These are phyloP conservation scores for Solanum raphanifolium DNA, from an alignment of 257 asterid genomes.

Conservation along the genomic window DNA sequence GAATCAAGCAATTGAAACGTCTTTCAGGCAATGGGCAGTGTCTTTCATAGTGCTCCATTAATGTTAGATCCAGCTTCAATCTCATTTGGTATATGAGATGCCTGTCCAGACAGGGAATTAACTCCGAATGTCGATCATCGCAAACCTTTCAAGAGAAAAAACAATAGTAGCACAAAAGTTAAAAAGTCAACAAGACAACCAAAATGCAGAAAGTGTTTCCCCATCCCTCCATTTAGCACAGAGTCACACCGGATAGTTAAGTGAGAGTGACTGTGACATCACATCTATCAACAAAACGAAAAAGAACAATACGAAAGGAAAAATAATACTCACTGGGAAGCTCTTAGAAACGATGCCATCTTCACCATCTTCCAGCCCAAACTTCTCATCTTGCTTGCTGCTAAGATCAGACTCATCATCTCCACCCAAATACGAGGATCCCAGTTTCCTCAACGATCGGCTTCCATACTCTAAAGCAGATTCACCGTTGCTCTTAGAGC, in stretches of 20 bases:
- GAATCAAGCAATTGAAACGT: conserved; percentile 81
- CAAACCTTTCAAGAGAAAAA: conserved; percentile 51
- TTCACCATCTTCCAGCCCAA: conserved; percentile 55
- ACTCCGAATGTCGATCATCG: conserved; percentile 94
- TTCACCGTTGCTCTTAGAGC: conserved; percentile 73
- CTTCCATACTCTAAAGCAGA: conserved; percentile 86
- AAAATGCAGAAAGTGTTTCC: background rate
- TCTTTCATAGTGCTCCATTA: conserved; percentile 99
- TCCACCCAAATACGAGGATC: conserved; percentile 78
- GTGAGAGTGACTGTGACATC: background rate
- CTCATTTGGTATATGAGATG: conserved; percentile 84
- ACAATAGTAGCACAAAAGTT: background rate
- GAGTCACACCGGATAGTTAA: background rate
- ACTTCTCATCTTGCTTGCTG: conserved; percentile 51
- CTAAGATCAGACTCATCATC: conserved; percentile 72
- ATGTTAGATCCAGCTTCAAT: conserved; percentile 76
- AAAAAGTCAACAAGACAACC: background rate
- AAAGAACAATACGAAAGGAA: background rate
- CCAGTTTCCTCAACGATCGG: conserved; percentile 76
- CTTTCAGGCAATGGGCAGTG: conserved; percentile 96
- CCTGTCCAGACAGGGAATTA: conserved; percentile 97
- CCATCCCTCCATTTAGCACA: background rate
- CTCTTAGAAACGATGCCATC: conserved; percentile 49
- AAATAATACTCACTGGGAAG: conserved; percentile 64
- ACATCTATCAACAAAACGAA: background rate